Percentiles rank a stretch among this genome's conserved stretches.
phyloP scores from a whole-genome alignment of 2,329 filamentous ascomycete genomes.

The Colletotrichum lentis region DNA sequence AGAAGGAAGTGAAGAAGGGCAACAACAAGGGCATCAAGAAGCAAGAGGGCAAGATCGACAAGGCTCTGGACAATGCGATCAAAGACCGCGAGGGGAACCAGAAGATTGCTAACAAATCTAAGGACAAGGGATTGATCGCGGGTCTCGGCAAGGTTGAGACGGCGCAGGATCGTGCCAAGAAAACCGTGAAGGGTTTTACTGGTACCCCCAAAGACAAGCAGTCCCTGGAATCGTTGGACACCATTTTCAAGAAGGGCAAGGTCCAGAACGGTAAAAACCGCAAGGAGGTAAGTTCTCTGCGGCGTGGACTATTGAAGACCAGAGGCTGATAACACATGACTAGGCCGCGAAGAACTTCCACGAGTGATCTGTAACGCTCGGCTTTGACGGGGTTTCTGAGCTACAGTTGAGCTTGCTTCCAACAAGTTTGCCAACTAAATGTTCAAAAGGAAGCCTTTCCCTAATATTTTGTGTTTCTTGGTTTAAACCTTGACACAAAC shows the following conservation, averaged over 20 bases:
- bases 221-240: too few relatives aligned
- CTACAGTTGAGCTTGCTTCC: too few relatives aligned
- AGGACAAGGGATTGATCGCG: too few relatives aligned
- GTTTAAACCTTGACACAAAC: too few relatives aligned
- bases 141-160: conserved; percentile 27
- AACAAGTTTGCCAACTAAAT: too few relatives aligned
- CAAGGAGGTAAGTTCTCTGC: conserved; percentile 22
- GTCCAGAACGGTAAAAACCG: too few relatives aligned
- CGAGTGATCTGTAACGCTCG: too few relatives aligned
- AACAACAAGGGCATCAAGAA: conserved; percentile 22
- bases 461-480: too few relatives aligned
- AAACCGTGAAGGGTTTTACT: conserved; percentile 21
- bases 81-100: conserved; percentile 28
- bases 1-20: conserved; percentile 12
- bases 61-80: conserved; percentile 19
- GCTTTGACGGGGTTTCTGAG: too few relatives aligned
- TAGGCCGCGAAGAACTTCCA: conserved; percentile 34
- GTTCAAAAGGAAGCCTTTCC: too few relatives aligned
- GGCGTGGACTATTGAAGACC: neutral
- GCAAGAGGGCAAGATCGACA: conserved; percentile 22
- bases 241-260: conserved; percentile 33
- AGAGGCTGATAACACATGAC: neutral
- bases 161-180: conserved; percentile 24
- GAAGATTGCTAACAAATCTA: too few relatives aligned
- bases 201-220: too few relatives aligned